A percentile compares a stretch with the other conserved stretches of the same genome.
These are phyloP conservation scores for Endothia cerciana DNA, from an alignment of 2,329 filamentous ascomycete species.

Conservation along the genomic window DNA sequence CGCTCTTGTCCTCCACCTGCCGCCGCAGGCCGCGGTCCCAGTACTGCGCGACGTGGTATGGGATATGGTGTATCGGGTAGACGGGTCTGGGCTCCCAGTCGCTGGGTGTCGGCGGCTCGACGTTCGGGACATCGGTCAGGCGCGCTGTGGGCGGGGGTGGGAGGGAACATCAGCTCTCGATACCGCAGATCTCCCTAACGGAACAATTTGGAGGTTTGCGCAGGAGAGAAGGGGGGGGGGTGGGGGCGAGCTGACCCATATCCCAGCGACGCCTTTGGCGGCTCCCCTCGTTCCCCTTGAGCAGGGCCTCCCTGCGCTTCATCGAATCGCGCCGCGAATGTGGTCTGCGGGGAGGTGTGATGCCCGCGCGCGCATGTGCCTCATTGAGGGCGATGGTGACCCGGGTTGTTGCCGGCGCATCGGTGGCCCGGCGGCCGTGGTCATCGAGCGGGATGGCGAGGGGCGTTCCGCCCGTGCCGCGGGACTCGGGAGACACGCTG, in stretches of 20 bases:
- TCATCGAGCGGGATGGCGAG: constrained; percentile 80
- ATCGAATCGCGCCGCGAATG: constrained; percentile 58
- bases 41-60: constrained; percentile 85
- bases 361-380: constrained; percentile 31
- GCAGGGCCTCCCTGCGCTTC: constrained; percentile 69
- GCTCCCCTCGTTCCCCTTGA: constrained; percentile 90
- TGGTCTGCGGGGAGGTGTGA: constrained; percentile 47
- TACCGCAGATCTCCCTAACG: not conserved
- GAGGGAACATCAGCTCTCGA: not conserved
- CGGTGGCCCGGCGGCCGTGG: constrained; percentile 36
- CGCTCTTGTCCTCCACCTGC: constrained; percentile 52
- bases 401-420: constrained; percentile 31
- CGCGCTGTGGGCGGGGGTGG: constrained; percentile 62
- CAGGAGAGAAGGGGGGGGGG: constrained; percentile 29
- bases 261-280: constrained; percentile 89
- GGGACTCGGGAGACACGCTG: constrained; percentile 57
- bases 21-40: constrained; percentile 70
- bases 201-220: not conserved
- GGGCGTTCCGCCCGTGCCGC: constrained; percentile 58
- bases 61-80: constrained; percentile 75
- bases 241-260: constrained; percentile 68
- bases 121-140: constrained; percentile 84
- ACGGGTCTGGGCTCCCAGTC: constrained; percentile 88
- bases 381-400: constrained; percentile 32
- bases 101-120: constrained; percentile 75